phyloP scores from a whole-genome alignment of 2,329 filamentous ascomycete genomes.

The Metarhizium rileyi region DNA sequence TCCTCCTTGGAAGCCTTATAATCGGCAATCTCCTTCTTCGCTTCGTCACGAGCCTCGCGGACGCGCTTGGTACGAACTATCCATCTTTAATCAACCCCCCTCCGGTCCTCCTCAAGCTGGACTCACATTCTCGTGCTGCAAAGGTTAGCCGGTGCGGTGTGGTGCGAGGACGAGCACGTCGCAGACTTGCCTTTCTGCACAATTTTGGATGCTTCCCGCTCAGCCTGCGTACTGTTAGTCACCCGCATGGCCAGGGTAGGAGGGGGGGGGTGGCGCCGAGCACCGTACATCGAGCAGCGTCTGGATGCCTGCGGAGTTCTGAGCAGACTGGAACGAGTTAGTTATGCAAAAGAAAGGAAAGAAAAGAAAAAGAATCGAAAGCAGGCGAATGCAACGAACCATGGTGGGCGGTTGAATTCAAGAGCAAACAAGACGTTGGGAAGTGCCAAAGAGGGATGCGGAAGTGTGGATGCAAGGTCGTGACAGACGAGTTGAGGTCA shows the following conservation, averaged over 20 bases:
- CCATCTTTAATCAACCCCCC: neutral
- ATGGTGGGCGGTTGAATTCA: constrained; percentile 4
- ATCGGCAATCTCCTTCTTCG: constrained; percentile 94
- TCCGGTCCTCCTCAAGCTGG: neutral
- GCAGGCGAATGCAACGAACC: constrained; percentile 2
- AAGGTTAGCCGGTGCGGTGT: neutral
- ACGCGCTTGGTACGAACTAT: constrained; percentile 80
- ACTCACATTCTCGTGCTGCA: constrained; percentile 78
- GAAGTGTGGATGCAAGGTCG: too few relatives aligned
- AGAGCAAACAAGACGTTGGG: neutral
- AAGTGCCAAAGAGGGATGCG: neutral
- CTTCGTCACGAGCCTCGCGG: constrained; percentile 91
- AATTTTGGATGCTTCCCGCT: constrained; percentile 98
- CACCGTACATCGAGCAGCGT: constrained; percentile 88
- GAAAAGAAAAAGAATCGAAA: neutral
- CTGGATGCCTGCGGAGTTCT: constrained; percentile 97
- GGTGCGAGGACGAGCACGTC: neutral
- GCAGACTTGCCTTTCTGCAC: constrained; percentile 74
- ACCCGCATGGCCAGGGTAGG: neutral
- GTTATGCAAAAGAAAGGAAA: neutral
- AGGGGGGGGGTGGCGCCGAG: neutral
- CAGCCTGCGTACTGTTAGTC: constrained; percentile 52
- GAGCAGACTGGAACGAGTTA: constrained; percentile 63
- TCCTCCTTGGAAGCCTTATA: constrained; percentile 85
- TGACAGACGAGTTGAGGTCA: neutral